phyloP scores from a whole-genome alignment of 306 rosid species.

The Hippophae tibetana region DNA sequence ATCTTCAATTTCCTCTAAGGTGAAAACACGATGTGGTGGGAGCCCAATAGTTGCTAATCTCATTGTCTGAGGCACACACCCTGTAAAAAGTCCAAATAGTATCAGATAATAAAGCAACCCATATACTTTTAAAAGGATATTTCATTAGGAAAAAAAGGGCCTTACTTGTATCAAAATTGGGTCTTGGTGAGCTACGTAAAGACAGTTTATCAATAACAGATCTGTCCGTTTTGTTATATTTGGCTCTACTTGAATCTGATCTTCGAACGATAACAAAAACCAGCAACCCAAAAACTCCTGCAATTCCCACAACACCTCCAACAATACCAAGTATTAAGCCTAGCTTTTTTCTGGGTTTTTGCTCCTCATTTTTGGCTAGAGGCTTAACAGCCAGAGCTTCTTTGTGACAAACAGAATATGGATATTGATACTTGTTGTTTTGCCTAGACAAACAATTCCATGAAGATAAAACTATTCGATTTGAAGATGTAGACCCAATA shows the following conservation, averaged over 20 bases:
- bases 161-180: constrained; percentile 48
- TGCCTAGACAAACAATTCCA: constrained; percentile 64
- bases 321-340: constrained; percentile 41
- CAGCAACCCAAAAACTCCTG: constrained; percentile 33
- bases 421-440: constrained; percentile 34
- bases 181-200: constrained; percentile 22
- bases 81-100: constrained; percentile 20
- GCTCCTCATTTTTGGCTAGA: constrained; percentile 17
- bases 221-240: constrained; percentile 17
- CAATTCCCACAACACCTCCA: constrained; percentile 41
- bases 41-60: constrained; percentile 44
- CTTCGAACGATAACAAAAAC: constrained; percentile 35
- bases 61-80: constrained; percentile 41
- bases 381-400: constrained; percentile 62
- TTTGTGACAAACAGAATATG: constrained; percentile 38
- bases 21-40: constrained; percentile 51
- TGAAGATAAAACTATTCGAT: constrained; percentile 37
- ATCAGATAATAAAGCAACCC: background rate
- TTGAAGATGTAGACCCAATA: constrained; percentile 39
- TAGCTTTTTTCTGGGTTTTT: constrained; percentile 29
- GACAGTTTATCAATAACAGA: constrained; percentile 33
- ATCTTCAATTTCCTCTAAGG: constrained; percentile 75
- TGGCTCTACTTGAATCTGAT: constrained; percentile 20
- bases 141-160: constrained; percentile 8
- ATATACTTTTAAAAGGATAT: background rate